phyloP scores from a whole-genome alignment of 495 filamentous ascomycete genomes.

The Talaromyces liani region DNA sequence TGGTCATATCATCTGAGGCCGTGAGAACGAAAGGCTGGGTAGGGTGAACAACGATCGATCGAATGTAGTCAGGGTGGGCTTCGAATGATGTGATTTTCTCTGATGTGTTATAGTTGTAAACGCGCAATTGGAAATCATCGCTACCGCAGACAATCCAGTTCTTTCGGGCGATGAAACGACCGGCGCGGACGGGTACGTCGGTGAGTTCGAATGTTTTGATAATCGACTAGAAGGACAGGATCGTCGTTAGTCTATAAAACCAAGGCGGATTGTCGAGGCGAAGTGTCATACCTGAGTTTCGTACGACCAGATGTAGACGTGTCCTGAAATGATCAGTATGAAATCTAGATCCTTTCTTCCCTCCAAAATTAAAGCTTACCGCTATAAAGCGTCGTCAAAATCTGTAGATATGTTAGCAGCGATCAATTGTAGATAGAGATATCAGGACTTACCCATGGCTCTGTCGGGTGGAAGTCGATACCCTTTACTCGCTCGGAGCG shows the following conservation, averaged over 20 bases:
- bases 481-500: slow-evolving; percentile 91
- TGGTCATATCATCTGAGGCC: slow-evolving; percentile 98
- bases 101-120: slow-evolving; percentile 98
- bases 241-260: neutral
- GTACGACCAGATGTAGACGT: slow-evolving; percentile 99
- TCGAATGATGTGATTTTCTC: slow-evolving; percentile 99
- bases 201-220: slow-evolving; percentile 99
- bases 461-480: slow-evolving; percentile 93
- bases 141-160: slow-evolving; percentile 99
- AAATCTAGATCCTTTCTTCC: neutral
- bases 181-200: slow-evolving; percentile 95
- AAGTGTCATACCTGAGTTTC: slow-evolving; percentile 67
- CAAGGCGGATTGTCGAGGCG: neutral
- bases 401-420: slow-evolving; percentile 40
- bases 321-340: slow-evolving; percentile 44
- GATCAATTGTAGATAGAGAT: neutral
- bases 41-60: slow-evolving; percentile 94
- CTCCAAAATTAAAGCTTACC: slow-evolving; percentile 43
- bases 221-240: slow-evolving; percentile 50
- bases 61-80: slow-evolving; percentile 98
- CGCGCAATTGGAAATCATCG: slow-evolving; percentile 94
- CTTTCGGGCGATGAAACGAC: slow-evolving; percentile 93
- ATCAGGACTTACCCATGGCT: slow-evolving; percentile 66
- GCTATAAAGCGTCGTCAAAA: slow-evolving; percentile 92
- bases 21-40: slow-evolving; percentile 94